These are phyloP conservation scores for Sugiyamaella valdiviana DNA, from an alignment of 805 yeast genomes.

Conservation along the genomic window DNA sequence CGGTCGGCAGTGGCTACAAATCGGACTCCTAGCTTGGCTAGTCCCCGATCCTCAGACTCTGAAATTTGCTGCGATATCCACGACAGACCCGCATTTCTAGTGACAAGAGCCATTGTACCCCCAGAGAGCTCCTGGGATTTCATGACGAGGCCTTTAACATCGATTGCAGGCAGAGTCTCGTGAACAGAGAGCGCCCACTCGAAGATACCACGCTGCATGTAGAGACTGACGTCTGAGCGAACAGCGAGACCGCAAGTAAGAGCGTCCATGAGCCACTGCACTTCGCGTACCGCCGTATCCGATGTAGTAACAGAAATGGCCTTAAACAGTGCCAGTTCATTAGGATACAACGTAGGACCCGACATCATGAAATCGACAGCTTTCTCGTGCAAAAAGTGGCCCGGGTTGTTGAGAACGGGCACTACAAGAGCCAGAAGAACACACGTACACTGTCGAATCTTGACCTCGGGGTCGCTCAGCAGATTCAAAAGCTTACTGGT, in stretches of 20 bases:
- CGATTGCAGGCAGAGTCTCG: conserved; percentile 2
- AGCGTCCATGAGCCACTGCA: conserved; percentile 58
- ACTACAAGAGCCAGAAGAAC: conserved; percentile 52
- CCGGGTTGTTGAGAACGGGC: conserved; percentile 59
- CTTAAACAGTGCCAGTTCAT: conserved; percentile 41
- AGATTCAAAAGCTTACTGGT: conserved; percentile 19
- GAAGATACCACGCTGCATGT: conserved; percentile 50
- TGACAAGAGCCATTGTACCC: conserved; percentile 17
- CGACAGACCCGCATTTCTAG: conserved; percentile 18
- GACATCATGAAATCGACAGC: conserved; percentile 59
- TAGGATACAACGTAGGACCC: conserved; percentile 40
- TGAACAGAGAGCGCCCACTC: conserved; percentile 59
- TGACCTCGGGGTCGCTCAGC: conserved; percentile 20
- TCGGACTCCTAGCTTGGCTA: neutral
- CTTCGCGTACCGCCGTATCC: conserved; percentile 41
- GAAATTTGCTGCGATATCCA: conserved; percentile 11
- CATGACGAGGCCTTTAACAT: conserved; percentile 8
- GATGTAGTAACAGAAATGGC: conserved; percentile 19
- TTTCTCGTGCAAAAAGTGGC: conserved; percentile 67
- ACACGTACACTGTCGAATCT: conserved; percentile 29
- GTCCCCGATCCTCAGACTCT: neutral
- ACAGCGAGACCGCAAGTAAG: conserved; percentile 44
- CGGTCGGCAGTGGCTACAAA: neutral
- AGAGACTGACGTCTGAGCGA: conserved; percentile 45
- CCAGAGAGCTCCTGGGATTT: conserved; percentile 19